A percentile compares a stretch with the other conserved stretches of the same genome.
phyloP scores from a whole-genome alignment of 345 rosid species.

The Populus nigra region DNA sequence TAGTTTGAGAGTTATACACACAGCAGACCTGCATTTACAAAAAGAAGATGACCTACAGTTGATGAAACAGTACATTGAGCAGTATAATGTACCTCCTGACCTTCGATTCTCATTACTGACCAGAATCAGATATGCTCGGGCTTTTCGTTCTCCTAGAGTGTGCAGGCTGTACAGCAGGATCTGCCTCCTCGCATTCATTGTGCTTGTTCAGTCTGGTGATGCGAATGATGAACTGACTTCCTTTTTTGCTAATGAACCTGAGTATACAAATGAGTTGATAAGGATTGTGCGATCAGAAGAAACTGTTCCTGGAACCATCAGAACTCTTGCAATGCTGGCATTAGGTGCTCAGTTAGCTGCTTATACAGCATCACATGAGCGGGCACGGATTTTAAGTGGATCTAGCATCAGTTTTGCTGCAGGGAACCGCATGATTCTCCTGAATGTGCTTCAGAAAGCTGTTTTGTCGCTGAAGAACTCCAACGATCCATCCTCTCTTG shows the following conservation, averaged over 20 bases:
- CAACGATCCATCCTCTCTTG: conserved; percentile 77
- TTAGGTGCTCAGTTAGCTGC: conserved; percentile 94
- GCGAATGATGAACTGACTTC: conserved; percentile 85
- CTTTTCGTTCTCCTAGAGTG: conserved; percentile 74
- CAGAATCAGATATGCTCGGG: conserved; percentile 88
- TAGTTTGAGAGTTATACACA: conserved; percentile 56
- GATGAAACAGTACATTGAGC: conserved; percentile 80
- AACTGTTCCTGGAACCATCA: conserved; percentile 71
- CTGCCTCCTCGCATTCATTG: conserved; percentile 89
- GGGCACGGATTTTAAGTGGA: conserved; percentile 89
- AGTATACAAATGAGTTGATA: conserved; percentile 87
- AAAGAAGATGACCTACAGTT: conserved; percentile 81
- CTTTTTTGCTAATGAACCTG: conserved; percentile 94
- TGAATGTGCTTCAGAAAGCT: conserved; percentile 94
- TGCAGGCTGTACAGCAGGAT: conserved; percentile 92
- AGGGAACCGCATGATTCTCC: conserved; percentile 82
- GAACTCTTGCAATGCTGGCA: conserved; percentile 94
- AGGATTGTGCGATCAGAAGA: conserved; percentile 91
- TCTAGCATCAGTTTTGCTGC: conserved; percentile 90
- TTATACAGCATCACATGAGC: conserved; percentile 88
- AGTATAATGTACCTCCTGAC: conserved; percentile 67
- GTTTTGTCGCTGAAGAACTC: conserved; percentile 74
- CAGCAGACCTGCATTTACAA: conserved; percentile 72
- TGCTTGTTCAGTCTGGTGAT: conserved; percentile 91
- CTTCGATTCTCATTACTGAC: conserved; percentile 83